Base-by-base conservation (phyloP, 2,329 filamentous ascomycete species). In the Pseudogymnoascus sp. region DNA sequence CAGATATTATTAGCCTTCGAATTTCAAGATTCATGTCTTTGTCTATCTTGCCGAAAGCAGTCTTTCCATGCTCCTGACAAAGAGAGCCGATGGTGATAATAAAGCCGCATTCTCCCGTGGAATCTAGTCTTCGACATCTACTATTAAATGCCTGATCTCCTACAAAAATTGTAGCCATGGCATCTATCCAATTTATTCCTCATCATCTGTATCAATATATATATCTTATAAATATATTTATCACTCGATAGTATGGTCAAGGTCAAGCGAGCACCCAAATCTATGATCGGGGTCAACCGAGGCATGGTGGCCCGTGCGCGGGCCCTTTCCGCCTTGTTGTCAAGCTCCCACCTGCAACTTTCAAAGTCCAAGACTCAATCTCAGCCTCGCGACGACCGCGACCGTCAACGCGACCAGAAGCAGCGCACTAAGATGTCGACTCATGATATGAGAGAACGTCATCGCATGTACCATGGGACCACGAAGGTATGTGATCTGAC, bases 271-370 rank as follows among this genome's bases (percentile, higher is more conserved):
- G 49, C 49, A 55, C 49, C 49, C n/a, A 55, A 55, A 33, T 55
- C 49, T 16, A 55, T 55, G 49, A 55, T 55, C 14, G 49, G 49
- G n/a, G 49, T 55, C 49, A 55, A 55, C 49, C 49, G 49, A 55
- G 49, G 49, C 11, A 55, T 55, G 49, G 49, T 55, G 49, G 49
- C 49, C 49, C 49, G 49, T 55, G 49, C 49, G 11, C 49, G n/a
- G 49, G 49, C 49, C 29, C 49, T 55, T 12, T 19, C 49, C 49
- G 29, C 49, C 49, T 55, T 33, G 49, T 12, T 55, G 49, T 21
- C 49, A 55, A 55, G 8, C 49, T 55, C 29, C n/a, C 49, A 55
- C 49, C 49, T 33, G 2, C 49, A 55, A 33, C 49, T 55, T 33
- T 55, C 49, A 19, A 33, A 55, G 10, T 4, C 29, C 49, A 33